Conservation (phyloP, 345 rosid genomes). For the Acer campestre region DNA sequence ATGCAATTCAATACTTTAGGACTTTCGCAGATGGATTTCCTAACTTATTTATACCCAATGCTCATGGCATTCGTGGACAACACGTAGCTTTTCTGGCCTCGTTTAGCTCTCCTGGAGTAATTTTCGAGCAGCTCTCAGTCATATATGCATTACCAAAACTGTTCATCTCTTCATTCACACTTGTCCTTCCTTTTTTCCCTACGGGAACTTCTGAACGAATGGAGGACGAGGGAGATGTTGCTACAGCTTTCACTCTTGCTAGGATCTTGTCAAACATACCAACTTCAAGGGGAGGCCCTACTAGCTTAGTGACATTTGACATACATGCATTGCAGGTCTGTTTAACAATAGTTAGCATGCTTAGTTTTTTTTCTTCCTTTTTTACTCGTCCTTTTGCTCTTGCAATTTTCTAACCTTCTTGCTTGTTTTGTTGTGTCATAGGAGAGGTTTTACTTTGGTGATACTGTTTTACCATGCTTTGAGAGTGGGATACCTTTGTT, state of each 20-base stretch:
- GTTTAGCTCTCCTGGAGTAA: constrained; percentile 84
- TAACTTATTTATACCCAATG: constrained; percentile 89
- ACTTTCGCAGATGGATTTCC: constrained; percentile 95
- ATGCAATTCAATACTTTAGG: constrained; percentile 36
- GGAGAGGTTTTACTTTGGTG: constrained; percentile 99
- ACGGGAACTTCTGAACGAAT: constrained; percentile 97
- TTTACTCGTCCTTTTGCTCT: background rate
- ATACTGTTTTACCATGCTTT: constrained; percentile 85
- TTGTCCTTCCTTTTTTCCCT: constrained; percentile 95
- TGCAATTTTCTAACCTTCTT: constrained; percentile 7
- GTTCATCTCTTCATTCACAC: constrained; percentile 87
- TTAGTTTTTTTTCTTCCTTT: background rate
- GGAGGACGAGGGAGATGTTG: constrained; percentile 99
- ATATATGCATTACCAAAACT: constrained; percentile 90
- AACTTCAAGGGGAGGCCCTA: constrained; percentile 87
- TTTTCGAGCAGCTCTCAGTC: constrained; percentile 91
- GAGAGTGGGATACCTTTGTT: constrained; percentile 98
- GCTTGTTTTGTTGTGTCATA: constrained; percentile 27
- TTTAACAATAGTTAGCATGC: background rate
- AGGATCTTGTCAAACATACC: constrained; percentile 91
- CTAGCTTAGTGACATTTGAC: constrained; percentile 95
- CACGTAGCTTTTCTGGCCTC: constrained; percentile 95
- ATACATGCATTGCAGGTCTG: constrained; percentile 95
- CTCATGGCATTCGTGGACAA: constrained; percentile 89
- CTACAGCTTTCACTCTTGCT: constrained; percentile 96